Percentiles rank a stretch among this genome's conserved stretches.
Evolutionary conservation across 1,139 yeast genomes (phyloP).

Genomic region (Geotrichum citri-aurantii): DNA sequence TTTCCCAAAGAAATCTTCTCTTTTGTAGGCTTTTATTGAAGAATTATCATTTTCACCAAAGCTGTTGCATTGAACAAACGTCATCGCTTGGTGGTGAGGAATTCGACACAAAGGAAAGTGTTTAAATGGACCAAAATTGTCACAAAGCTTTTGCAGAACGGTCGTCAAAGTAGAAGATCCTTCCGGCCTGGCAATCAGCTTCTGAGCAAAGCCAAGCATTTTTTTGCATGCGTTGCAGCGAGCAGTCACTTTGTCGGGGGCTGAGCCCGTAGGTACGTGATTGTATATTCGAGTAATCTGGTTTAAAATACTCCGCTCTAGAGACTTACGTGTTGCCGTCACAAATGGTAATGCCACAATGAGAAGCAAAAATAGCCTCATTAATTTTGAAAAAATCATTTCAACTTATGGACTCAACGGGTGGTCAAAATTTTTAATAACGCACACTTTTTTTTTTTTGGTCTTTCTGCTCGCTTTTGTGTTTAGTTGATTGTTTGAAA

Average conservation of each 20-base stretch:
- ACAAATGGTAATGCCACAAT: not conserved
- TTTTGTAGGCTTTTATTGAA: not conserved
- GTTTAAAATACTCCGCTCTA: not conserved
- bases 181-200: not conserved
- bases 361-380: not conserved
- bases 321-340: not conserved
- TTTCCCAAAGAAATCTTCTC: not conserved
- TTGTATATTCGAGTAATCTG: not conserved
- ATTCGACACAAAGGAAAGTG: slow-evolving; percentile 2
- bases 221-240: slow-evolving; percentile 9
- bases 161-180: not conserved
- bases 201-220: not conserved
- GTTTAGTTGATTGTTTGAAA: too few species aligned
- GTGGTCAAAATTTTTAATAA: too few species aligned
- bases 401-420: too few species aligned
- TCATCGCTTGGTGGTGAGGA: slow-evolving; percentile 11
- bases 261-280: not conserved
- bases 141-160: slow-evolving; percentile 2
- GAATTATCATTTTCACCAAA: not conserved
- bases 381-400: not conserved
- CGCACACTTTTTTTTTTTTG: too few species aligned
- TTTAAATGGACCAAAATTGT: not conserved
- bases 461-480: too few species aligned
- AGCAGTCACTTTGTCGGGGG: not conserved
- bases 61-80: not conserved